These are phyloP conservation scores for Nicotiana tomentosiformis DNA, from an alignment of 257 asterid species.

Conservation along the genomic window DNA sequence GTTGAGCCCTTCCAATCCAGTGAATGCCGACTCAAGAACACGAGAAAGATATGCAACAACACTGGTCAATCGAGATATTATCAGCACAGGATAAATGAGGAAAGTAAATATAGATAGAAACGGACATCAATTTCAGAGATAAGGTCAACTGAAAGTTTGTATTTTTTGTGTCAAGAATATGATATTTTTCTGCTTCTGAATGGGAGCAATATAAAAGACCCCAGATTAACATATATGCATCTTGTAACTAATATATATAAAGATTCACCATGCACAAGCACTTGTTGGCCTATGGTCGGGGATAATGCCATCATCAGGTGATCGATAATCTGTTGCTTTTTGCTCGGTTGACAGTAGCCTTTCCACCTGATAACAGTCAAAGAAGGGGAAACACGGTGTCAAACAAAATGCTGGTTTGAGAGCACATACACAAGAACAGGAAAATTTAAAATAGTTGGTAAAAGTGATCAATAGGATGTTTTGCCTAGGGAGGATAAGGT, in stretches of 20 bases:
- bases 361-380: slow-evolving; percentile 61
- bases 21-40: slow-evolving; percentile 94
- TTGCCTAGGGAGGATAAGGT: not conserved
- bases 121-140: not conserved
- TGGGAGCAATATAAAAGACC: not conserved
- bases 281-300: slow-evolving; percentile 96
- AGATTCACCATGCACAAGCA: slow-evolving; percentile 54
- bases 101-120: not conserved
- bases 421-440: not conserved
- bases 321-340: slow-evolving; percentile 77
- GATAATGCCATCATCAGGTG: slow-evolving; percentile 88
- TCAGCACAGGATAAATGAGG: not conserved
- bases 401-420: not conserved
- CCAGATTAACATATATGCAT: not conserved
- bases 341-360: slow-evolving; percentile 91
- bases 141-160: too few relatives aligned
- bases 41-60: slow-evolving; percentile 94
- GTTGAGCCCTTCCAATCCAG: slow-evolving; percentile 94
- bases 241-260: not conserved
- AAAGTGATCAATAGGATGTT: not conserved
- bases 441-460: not conserved
- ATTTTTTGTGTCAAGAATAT: not conserved
- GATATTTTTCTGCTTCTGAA: not conserved
- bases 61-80: slow-evolving; percentile 33
- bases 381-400: not conserved